Evolutionary conservation across 169 alveolate species (phyloP).

Genomic region (Cytauxzoon felis): DNA sequence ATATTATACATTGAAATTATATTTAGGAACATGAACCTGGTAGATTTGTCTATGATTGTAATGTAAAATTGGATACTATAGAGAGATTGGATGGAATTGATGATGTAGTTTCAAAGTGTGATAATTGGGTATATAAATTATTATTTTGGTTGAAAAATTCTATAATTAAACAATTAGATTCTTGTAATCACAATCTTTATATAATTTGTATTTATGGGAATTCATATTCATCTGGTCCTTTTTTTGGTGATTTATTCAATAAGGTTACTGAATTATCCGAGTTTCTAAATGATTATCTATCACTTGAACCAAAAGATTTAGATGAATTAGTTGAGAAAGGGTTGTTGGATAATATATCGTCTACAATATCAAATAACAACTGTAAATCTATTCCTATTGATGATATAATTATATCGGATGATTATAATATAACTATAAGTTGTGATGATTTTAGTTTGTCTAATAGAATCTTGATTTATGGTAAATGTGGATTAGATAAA

Average conservation of each 20-base stretch:
- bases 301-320: too few species aligned
- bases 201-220: constrained; percentile 42
- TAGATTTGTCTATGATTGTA: neutral
- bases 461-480: too few species aligned
- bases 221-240: constrained; percentile 3
- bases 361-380: too few species aligned
- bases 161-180: constrained; percentile 16
- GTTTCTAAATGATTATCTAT: too few species aligned
- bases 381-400: too few species aligned
- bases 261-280: constrained; percentile 1
- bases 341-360: too few species aligned
- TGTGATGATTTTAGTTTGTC: too few species aligned
- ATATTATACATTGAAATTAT: constrained; percentile 1
- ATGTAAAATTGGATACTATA: neutral
- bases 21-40: neutral
- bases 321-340: too few species aligned
- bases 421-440: too few species aligned
- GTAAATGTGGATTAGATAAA: too few species aligned
- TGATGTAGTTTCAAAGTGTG: constrained; percentile 10
- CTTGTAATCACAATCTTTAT: neutral
- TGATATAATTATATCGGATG: too few species aligned
- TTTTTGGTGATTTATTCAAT: constrained; percentile 38
- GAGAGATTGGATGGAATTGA: constrained; percentile 3
- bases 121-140: constrained; percentile 44
- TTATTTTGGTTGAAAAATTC: constrained; percentile 40